phyloP scores from a whole-genome alignment of 345 rosid genomes.

The Isatis tinctoria region DNA sequence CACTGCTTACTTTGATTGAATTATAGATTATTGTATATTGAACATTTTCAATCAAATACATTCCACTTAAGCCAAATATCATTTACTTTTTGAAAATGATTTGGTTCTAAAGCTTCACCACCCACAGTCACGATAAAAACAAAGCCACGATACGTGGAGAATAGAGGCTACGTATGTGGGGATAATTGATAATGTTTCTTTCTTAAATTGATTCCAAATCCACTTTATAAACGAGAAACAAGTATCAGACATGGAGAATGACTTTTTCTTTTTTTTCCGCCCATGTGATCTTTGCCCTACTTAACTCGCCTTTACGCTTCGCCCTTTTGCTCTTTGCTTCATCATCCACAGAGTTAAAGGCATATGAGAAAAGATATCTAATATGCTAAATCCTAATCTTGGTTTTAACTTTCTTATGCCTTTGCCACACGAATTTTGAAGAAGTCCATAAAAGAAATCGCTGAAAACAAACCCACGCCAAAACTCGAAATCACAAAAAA shows the following conservation, averaged over 20 bases:
- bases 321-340: slow-evolving; percentile 15
- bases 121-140: neutral
- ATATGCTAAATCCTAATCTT: neutral
- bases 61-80: neutral
- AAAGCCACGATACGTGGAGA: neutral
- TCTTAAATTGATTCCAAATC: neutral
- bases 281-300: slow-evolving; percentile 31
- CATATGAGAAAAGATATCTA: neutral
- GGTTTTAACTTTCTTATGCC: too few relatives aligned
- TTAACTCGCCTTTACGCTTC: slow-evolving; percentile 30
- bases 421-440: neutral
- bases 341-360: neutral
- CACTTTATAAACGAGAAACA: slow-evolving; percentile 6
- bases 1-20: neutral
- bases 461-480: neutral
- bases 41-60: too few relatives aligned
- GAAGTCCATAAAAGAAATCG: neutral
- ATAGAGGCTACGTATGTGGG: neutral
- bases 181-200: neutral
- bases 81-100: neutral
- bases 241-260: slow-evolving; percentile 1
- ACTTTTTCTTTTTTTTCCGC: neutral
- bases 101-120: neutral
- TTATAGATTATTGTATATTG: neutral
- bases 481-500: neutral